phyloP scores from a whole-genome alignment of 148 eudicot species.

The Rhododendron williamsianum region DNA sequence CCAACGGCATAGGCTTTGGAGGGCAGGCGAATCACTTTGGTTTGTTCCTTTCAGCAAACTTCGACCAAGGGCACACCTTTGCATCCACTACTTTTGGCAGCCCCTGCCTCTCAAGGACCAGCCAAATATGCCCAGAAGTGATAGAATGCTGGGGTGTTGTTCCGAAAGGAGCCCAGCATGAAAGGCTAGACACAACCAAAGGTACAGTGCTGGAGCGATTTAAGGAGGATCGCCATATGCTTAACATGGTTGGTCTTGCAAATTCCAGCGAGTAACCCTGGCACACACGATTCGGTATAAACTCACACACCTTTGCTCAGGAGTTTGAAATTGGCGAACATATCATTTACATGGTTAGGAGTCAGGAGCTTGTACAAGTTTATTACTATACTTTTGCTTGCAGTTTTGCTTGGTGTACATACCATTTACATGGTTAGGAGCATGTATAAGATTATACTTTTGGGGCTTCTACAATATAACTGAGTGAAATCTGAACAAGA shows the following conservation, averaged over 20 bases:
- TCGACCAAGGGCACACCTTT: slow-evolving; percentile 80
- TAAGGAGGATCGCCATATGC: slow-evolving; percentile 92
- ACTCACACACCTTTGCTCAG: not conserved
- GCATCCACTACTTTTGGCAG: slow-evolving; percentile 76
- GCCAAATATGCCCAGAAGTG: slow-evolving; percentile 64
- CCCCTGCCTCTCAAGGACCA: slow-evolving; percentile 61
- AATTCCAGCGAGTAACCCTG: slow-evolving; percentile 55
- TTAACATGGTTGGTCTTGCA: slow-evolving; percentile 87
- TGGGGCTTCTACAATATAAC: not conserved
- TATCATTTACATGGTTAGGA: not conserved
- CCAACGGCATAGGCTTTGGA: slow-evolving; percentile 94
- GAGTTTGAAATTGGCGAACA: not conserved
- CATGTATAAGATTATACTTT: not conserved
- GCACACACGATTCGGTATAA: not conserved
- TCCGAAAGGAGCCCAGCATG: slow-evolving; percentile 41
- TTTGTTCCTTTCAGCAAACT: slow-evolving; percentile 74
- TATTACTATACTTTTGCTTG: not conserved
- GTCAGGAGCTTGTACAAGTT: not conserved
- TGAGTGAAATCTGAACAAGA: not conserved
- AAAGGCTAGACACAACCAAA: slow-evolving; percentile 31
- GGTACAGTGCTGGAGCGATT: slow-evolving; percentile 84
- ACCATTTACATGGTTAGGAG: not conserved
- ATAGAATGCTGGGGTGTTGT: slow-evolving; percentile 95
- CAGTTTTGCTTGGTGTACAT: not conserved
- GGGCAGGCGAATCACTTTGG: slow-evolving; percentile 69